phyloP scores from a whole-genome alignment of 1,139 yeast genomes.

The Scheffersomyces stambukii region DNA sequence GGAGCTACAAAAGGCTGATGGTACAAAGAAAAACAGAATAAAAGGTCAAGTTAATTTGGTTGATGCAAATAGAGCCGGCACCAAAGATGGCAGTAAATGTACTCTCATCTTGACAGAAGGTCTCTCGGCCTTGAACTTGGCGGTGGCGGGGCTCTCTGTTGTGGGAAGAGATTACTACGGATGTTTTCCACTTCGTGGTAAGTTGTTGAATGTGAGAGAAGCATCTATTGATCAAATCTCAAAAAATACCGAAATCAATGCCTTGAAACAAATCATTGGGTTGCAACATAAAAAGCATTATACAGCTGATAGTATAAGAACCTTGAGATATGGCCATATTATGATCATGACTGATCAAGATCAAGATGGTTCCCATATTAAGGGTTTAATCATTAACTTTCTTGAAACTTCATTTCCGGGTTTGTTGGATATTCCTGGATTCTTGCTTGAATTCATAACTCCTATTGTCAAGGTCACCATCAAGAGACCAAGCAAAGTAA shows the following conservation, averaged over 20 bases:
- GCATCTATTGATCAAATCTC: slow-evolving; percentile 92
- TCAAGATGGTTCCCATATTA: slow-evolving; percentile 98
- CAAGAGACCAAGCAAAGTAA: slow-evolving; percentile 54
- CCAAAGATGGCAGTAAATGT: slow-evolving; percentile 86
- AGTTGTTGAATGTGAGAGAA: slow-evolving; percentile 90
- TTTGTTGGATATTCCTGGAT: slow-evolving; percentile 83
- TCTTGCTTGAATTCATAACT: slow-evolving; percentile 88
- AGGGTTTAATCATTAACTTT: slow-evolving; percentile 91
- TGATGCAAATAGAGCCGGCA: slow-evolving; percentile 97
- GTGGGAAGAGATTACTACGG: slow-evolving; percentile 97
- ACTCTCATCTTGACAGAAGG: slow-evolving; percentile 95
- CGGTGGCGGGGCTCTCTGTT: slow-evolving; percentile 91
- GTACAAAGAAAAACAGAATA: slow-evolving; percentile 76
- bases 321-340: slow-evolving; percentile 88
- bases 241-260: slow-evolving; percentile 91
- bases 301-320: slow-evolving; percentile 54
- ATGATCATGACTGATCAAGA: slow-evolving; percentile 99
- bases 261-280: slow-evolving; percentile 93
- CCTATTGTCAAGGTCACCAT: slow-evolving; percentile 93
- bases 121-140: slow-evolving; percentile 90
- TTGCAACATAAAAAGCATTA: slow-evolving; percentile 88
- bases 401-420: slow-evolving; percentile 95
- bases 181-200: slow-evolving; percentile 93
- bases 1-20: slow-evolving; percentile 88
- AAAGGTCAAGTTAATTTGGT: slow-evolving; percentile 88